Conservation (phyloP, 2,329 filamentous ascomycete species). For the Aspergillus hiratsukae region DNA sequence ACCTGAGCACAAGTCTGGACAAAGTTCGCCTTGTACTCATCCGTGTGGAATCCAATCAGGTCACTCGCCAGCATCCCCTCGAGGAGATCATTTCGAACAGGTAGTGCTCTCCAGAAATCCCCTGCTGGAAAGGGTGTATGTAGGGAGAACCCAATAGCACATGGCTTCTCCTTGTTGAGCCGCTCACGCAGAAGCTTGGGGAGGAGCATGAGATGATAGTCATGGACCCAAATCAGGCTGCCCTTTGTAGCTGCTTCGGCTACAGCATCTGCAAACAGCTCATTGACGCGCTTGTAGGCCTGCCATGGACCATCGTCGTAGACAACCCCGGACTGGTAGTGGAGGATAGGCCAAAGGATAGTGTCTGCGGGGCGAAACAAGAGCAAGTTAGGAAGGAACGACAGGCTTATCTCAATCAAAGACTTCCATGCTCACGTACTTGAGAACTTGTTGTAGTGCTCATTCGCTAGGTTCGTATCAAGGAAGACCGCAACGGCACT, state of each 20-base stretch:
- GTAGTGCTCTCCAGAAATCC: slow-evolving; percentile 88
- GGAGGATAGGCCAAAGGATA: slow-evolving; percentile 93
- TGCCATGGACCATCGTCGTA: slow-evolving; percentile 87
- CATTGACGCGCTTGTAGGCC: slow-evolving; percentile 84
- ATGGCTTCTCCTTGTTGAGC: slow-evolving; percentile 68
- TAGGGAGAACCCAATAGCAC: slow-evolving; percentile 92
- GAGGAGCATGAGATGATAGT: slow-evolving; percentile 95
- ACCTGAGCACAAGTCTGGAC: slow-evolving; percentile 83
- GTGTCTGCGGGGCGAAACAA: slow-evolving; percentile 56
- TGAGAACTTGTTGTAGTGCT: slow-evolving; percentile 94
- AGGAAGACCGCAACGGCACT: slow-evolving; percentile 83
- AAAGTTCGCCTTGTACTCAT: slow-evolving; percentile 90
- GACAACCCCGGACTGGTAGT: slow-evolving; percentile 92
- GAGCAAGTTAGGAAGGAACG: not conserved
- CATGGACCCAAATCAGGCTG: slow-evolving; percentile 91
- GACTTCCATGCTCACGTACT: slow-evolving; percentile 60
- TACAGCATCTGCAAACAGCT: slow-evolving; percentile 79
- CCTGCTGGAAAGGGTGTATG: slow-evolving; percentile 92
- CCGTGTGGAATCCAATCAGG: slow-evolving; percentile 95
- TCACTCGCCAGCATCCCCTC: slow-evolving; percentile 81
- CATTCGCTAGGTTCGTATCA: slow-evolving; percentile 78
- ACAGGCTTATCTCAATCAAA: not conserved
- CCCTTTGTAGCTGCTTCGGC: slow-evolving; percentile 76
- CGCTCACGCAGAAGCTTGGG: slow-evolving; percentile 77
- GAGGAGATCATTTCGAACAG: slow-evolving; percentile 78